These are phyloP conservation scores for Leptoxyphium fumago DNA, from an alignment of 2,329 filamentous ascomycete species.

Conservation along the genomic window DNA sequence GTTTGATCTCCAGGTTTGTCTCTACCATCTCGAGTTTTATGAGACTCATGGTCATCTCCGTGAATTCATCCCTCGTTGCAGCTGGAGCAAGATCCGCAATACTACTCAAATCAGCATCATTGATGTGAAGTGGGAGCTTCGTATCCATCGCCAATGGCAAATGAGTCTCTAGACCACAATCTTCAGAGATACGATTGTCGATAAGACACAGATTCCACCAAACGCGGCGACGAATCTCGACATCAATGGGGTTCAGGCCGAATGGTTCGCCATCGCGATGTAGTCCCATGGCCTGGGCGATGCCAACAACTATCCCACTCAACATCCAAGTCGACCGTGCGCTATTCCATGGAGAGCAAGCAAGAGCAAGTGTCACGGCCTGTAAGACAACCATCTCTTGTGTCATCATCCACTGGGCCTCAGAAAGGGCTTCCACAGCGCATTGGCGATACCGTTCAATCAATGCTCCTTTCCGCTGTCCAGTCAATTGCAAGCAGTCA, in stretches of 20 bases:
- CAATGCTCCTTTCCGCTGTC: not conserved
- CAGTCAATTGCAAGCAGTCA: not conserved
- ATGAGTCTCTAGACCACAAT: constrained; percentile 1
- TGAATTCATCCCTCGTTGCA: constrained; percentile 1
- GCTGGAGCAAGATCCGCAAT: not conserved
- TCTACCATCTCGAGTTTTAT: not conserved
- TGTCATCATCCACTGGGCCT: not conserved
- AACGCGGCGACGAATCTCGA: constrained; percentile 5
- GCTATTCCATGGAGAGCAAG: not conserved
- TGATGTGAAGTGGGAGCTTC: constrained; percentile 5
- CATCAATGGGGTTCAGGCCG: constrained; percentile 2
- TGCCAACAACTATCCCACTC: constrained; percentile 4
- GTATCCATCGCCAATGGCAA: constrained; percentile 1
- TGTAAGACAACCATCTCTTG: not conserved
- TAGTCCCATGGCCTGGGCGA: constrained; percentile 5
- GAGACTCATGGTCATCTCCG: constrained; percentile 5
- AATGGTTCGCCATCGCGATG: constrained; percentile 3
- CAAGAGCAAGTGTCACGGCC: not conserved
- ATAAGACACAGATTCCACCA: constrained; percentile 5
- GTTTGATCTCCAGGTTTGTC: not conserved
- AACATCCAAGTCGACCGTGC: not conserved
- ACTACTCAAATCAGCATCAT: constrained; percentile 4
- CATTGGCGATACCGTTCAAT: not conserved
- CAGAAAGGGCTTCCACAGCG: not conserved
- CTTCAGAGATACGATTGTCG: constrained; percentile 1